Conservation (phyloP, 2,329 filamentous ascomycete genomes). For the Coccinonectria pachysandricola region DNA sequence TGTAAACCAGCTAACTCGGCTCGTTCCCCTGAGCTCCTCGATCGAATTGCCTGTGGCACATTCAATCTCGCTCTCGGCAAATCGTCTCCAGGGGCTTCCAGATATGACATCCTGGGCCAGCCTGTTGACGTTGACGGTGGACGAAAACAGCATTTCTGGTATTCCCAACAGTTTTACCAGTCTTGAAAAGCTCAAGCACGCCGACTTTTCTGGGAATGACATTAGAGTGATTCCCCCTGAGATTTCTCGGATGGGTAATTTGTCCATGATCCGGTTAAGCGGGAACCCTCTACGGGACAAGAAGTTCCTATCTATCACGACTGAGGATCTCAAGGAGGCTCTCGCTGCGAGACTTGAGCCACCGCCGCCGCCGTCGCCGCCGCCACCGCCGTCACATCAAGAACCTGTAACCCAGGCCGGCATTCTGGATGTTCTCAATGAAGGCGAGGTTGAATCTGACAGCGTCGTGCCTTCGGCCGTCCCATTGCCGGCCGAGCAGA, state of each 20-base stretch:
- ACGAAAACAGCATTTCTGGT: slow-evolving; percentile 68
- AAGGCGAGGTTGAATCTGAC: slow-evolving; percentile 9
- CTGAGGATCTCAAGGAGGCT: slow-evolving; percentile 69
- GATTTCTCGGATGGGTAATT: slow-evolving; percentile 67
- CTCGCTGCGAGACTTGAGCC: slow-evolving; percentile 58
- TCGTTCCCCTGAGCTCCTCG: slow-evolving; percentile 32
- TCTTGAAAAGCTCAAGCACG: slow-evolving; percentile 59
- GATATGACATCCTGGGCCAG: slow-evolving; percentile 63
- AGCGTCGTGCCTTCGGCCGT: slow-evolving; percentile 1
- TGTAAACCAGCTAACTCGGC: slow-evolving; percentile 57
- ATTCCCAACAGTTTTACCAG: slow-evolving; percentile 68
- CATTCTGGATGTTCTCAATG: slow-evolving; percentile 12
- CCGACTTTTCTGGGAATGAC: slow-evolving; percentile 79
- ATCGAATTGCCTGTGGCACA: slow-evolving; percentile 63
- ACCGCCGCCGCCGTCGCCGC: slow-evolving; percentile 31
- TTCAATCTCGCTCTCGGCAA: slow-evolving; percentile 67
- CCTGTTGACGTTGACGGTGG: slow-evolving; percentile 62
- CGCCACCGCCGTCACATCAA: slow-evolving; percentile 37
- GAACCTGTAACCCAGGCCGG: slow-evolving; percentile 18
- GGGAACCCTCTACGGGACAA: slow-evolving; percentile 89
- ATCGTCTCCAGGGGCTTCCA: slow-evolving; percentile 64
- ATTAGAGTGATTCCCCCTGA: slow-evolving; percentile 65
- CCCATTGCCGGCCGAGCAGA: slow-evolving; percentile 1
- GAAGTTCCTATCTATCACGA: slow-evolving; percentile 71
- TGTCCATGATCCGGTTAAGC: slow-evolving; percentile 65